A percentile compares a stretch with the other conserved stretches of the same genome.
Evolutionary conservation across 805 yeast genomes (phyloP).

Genomic region (Priceomyces melissophilus): DNA sequence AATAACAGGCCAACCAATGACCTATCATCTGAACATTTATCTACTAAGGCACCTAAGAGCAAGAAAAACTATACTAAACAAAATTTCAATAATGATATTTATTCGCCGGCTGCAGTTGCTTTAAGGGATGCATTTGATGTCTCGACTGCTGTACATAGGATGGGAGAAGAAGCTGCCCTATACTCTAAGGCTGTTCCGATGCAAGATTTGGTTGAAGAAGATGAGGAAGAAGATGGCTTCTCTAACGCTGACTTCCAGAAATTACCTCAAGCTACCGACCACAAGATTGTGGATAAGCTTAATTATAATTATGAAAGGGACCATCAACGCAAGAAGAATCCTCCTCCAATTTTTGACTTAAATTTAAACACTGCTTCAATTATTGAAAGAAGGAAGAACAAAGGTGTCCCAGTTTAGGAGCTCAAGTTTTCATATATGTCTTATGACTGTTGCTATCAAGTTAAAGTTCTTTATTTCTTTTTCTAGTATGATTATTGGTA

Average conservation of each 20-base stretch:
- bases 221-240: slow-evolving; percentile 22
- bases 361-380: slow-evolving; percentile 53
- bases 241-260: no score
- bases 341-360: slow-evolving; percentile 34
- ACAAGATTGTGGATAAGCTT: no score
- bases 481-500: no score
- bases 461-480: no score
- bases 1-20: background rate
- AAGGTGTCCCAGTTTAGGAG: slow-evolving; percentile 11
- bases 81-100: slow-evolving; percentile 25
- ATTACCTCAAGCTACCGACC: no score
- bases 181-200: slow-evolving; percentile 15
- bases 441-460: no score
- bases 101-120: slow-evolving; percentile 75
- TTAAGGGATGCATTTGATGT: slow-evolving; percentile 85
- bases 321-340: slow-evolving; percentile 9
- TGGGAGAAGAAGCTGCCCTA: slow-evolving; percentile 60
- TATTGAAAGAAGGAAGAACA: slow-evolving; percentile 41
- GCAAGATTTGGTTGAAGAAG: slow-evolving; percentile 33
- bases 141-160: slow-evolving; percentile 80
- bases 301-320: slow-evolving; percentile 1
- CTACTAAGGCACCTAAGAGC: slow-evolving; percentile 24
- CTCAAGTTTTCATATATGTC: no score
- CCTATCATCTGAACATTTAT: background rate
- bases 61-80: slow-evolving; percentile 23